Conservation (phyloP, 345 rosid species). For the Populus ilicifolia region DNA sequence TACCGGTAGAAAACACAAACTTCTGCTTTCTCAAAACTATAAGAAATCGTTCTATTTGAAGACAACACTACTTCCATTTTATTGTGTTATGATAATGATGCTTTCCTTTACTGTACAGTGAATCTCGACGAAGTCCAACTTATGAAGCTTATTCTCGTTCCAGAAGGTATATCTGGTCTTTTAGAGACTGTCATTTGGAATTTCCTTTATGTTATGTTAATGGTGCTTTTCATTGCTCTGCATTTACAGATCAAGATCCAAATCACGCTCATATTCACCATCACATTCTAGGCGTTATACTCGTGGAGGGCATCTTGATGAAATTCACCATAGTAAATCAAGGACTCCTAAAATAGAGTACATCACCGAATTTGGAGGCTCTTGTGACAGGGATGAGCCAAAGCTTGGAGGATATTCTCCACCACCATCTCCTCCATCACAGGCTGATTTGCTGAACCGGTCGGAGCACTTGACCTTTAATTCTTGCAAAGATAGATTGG, state of each 20-base stretch:
- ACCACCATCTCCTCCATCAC: slow-evolving; percentile 78
- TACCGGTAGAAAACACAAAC: slow-evolving; percentile 49
- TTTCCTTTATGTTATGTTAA: neutral
- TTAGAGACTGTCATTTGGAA: neutral
- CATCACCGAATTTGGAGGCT: slow-evolving; percentile 91
- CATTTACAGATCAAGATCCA: slow-evolving; percentile 57
- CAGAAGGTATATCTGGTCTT: slow-evolving; percentile 50
- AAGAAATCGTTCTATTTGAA: neutral
- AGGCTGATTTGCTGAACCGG: slow-evolving; percentile 70
- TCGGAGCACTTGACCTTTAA: slow-evolving; percentile 99
- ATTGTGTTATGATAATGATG: slow-evolving; percentile 15
- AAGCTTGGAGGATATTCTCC: slow-evolving; percentile 85
- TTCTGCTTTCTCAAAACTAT: neutral
- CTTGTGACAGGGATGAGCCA: slow-evolving; percentile 56
- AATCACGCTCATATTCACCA: slow-evolving; percentile 80
- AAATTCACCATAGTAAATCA: slow-evolving; percentile 52
- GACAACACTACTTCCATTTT: neutral
- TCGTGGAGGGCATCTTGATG: slow-evolving; percentile 61
- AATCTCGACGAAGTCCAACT: slow-evolving; percentile 85
- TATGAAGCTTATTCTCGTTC: slow-evolving; percentile 92
- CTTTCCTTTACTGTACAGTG: slow-evolving; percentile 40
- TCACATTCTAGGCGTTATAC: slow-evolving; percentile 59
- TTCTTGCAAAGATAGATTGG: slow-evolving; percentile 96
- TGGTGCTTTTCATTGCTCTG: neutral
- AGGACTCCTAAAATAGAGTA: slow-evolving; percentile 76